A percentile compares a stretch with the other conserved stretches of the same genome.
Conservation (phyloP, 495 filamentous ascomycete species). For the Lichenothelia convexa region DNA sequence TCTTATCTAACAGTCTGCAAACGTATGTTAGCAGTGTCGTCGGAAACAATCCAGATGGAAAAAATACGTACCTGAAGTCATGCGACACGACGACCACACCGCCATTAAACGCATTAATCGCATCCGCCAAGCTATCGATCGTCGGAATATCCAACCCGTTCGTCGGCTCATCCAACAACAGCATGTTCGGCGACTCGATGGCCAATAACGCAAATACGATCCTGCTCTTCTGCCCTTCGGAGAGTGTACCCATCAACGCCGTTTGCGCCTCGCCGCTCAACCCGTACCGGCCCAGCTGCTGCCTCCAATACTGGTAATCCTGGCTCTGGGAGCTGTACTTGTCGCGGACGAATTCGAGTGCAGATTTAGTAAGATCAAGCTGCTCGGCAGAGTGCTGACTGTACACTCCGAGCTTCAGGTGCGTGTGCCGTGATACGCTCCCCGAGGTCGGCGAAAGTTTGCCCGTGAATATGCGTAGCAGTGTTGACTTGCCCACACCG, state of each 20-base stretch:
- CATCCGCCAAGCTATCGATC: slow-evolving; percentile 92
- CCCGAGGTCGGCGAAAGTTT: slow-evolving; percentile 75
- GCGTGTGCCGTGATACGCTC: slow-evolving; percentile 75
- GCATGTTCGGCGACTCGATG: slow-evolving; percentile 94
- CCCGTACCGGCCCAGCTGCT: slow-evolving; percentile 89
- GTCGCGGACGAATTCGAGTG: slow-evolving; percentile 93
- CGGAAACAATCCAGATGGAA: neutral
- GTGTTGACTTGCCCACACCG: slow-evolving; percentile 98
- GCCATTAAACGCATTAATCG: slow-evolving; percentile 87
- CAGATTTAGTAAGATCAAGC: slow-evolving; percentile 93
- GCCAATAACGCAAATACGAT: slow-evolving; percentile 95
- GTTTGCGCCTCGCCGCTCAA: slow-evolving; percentile 85
- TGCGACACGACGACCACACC: slow-evolving; percentile 97
- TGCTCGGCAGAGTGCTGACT: slow-evolving; percentile 96
- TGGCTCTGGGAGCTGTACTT: slow-evolving; percentile 78
- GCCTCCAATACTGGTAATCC: slow-evolving; percentile 98
- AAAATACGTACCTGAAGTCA: slow-evolving; percentile 71
- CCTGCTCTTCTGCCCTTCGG: slow-evolving; percentile 91
- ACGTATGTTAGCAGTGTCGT: neutral
- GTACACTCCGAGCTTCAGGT: slow-evolving; percentile 96
- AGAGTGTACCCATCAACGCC: slow-evolving; percentile 90
- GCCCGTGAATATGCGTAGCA: slow-evolving; percentile 93
- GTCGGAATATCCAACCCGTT: slow-evolving; percentile 99
- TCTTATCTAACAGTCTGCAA: slow-evolving; percentile 83
- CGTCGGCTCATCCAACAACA: slow-evolving; percentile 93